A percentile compares a stretch with the other conserved stretches of the same genome.
Conservation (phyloP, 768 basidiomycete species). For the Leccinum imitatum region DNA sequence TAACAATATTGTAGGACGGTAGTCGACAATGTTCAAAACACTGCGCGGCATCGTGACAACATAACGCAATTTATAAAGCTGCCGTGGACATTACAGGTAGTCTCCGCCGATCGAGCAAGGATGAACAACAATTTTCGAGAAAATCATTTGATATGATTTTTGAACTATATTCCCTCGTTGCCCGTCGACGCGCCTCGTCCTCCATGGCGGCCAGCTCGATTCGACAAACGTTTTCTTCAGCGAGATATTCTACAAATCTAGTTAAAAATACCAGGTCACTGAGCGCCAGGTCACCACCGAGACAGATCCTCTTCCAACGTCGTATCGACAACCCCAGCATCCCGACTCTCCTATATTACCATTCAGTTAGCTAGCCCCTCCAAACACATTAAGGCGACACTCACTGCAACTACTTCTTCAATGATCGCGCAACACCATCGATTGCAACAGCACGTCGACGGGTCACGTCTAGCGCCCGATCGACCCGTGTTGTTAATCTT, state of each 20-base stretch:
- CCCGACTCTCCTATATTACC: slow-evolving; percentile 38
- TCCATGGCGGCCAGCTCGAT: slow-evolving; percentile 47
- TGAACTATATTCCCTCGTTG: no score
- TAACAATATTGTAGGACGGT: no score
- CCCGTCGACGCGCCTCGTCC: slow-evolving; percentile 26
- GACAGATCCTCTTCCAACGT: slow-evolving; percentile 50
- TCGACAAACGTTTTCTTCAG: slow-evolving; percentile 62
- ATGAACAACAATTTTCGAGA: no score
- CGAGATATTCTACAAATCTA: slow-evolving; percentile 49
- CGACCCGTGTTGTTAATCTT: slow-evolving; percentile 69
- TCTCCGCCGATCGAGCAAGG: no score
- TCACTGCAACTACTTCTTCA: slow-evolving; percentile 51
- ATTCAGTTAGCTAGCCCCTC: background rate
- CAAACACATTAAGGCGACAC: slow-evolving; percentile 6
- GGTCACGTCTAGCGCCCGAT: slow-evolving; percentile 61
- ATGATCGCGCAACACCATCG: slow-evolving; percentile 45
- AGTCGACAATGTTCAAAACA: no score
- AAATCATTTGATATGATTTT: no score
- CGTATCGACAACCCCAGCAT: slow-evolving; percentile 50
- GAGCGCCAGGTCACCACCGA: slow-evolving; percentile 40
- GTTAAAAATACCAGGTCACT: background rate
- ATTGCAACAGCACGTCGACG: slow-evolving; percentile 78
- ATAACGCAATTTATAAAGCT: no score
- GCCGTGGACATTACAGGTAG: no score
- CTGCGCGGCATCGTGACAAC: no score